These are phyloP conservation scores for Cutaneotrichosporon mucoides DNA, from an alignment of 1,284 basidiomycete species.

Conservation along the genomic window DNA sequence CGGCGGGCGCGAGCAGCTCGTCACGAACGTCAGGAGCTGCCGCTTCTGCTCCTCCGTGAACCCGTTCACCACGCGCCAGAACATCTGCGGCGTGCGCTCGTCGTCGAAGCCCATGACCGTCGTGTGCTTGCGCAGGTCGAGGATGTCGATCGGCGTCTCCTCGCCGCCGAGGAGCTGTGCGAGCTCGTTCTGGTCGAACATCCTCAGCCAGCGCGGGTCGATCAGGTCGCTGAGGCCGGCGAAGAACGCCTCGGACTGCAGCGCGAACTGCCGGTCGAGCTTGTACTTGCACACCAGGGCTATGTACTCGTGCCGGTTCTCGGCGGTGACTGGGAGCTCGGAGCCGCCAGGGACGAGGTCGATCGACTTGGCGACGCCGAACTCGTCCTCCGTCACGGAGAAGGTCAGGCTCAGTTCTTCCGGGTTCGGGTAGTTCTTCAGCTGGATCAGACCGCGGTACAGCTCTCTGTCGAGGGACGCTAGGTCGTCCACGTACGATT, in stretches of 20 bases:
- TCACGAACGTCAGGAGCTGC: conserved; percentile 79
- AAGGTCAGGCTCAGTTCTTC: conserved; percentile 94
- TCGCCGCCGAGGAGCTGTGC: conserved; percentile 80
- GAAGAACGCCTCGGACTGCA: conserved; percentile 69
- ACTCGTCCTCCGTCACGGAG: conserved; percentile 83
- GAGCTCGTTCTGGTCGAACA: conserved; percentile 93
- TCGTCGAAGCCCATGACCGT: conserved; percentile 73
- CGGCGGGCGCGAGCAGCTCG: conserved; percentile 83
- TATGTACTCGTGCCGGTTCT: conserved; percentile 88
- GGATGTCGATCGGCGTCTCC: conserved; percentile 73
- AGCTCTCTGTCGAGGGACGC: conserved; percentile 86
- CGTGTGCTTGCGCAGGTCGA: conserved; percentile 70
- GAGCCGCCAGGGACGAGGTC: conserved; percentile 81
- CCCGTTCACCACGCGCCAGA: conserved; percentile 60
- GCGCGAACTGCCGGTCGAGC: conserved; percentile 80
- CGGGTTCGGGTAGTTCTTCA: conserved; percentile 85
- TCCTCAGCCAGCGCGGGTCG: conserved; percentile 81
- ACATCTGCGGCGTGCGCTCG: conserved; percentile 64
- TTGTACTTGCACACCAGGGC: conserved; percentile 84
- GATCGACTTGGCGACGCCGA: conserved; percentile 71
- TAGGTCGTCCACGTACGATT: conserved; percentile 85
- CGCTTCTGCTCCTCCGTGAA: conserved; percentile 62
- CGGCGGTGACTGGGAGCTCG: conserved; percentile 79
- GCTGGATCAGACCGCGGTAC: conserved; percentile 73
- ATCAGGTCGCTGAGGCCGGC: conserved; percentile 78